Evolutionary conservation across 23 red algal species (phyloP), one percentile per base, ranked within the genome.

Genomic region (Porphyridium purpureum): DNA sequence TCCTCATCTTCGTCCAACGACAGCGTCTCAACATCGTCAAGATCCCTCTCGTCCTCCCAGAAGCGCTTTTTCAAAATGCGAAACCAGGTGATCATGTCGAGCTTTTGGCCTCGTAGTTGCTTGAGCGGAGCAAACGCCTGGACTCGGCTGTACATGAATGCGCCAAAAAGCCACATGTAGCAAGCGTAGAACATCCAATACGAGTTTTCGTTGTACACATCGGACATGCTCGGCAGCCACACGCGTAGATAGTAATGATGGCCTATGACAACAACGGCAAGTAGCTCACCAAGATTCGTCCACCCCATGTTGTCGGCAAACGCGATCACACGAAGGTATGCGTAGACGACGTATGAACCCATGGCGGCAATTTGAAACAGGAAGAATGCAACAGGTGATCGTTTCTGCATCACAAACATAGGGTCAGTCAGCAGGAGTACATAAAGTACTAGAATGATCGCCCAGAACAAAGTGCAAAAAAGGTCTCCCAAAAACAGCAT

Each of bases 211-310:
- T 71, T 64, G 15, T 58, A 58, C 42, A 49, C 69, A 42, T 82
- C 76, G 15, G 69, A 47, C 11, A 82, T 64, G 5, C 64, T 66
- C 27, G 76, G 76, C 3, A 61, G 62, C 54, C 62, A 82, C 20
- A 82, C 59, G 23, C 76, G 59, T 11, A 82, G 57, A 20, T 82
- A 82, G 21, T 69, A 82, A 41, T 82, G 76, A 38, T 82, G 76
- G 25, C 76, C 76, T 1, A 72, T 59, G 4, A 82, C 64, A 27
- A 82, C 57, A 19, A 70, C 64, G 4, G 46, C 64, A 8, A 82
- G 47, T 14, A 67, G 62, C 57, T 82, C 76, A 0, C 65, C 76
- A n/a, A 82, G 50, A 27, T 64, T 66, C 27, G 57, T 51, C 3
- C 70, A 26, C 27, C 64, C 63, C 54, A 82, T 60, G 47, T 82